These are phyloP conservation scores for Hypoxylon cercidicola DNA, from an alignment of 495 filamentous ascomycete genomes.

Conservation along the genomic window DNA sequence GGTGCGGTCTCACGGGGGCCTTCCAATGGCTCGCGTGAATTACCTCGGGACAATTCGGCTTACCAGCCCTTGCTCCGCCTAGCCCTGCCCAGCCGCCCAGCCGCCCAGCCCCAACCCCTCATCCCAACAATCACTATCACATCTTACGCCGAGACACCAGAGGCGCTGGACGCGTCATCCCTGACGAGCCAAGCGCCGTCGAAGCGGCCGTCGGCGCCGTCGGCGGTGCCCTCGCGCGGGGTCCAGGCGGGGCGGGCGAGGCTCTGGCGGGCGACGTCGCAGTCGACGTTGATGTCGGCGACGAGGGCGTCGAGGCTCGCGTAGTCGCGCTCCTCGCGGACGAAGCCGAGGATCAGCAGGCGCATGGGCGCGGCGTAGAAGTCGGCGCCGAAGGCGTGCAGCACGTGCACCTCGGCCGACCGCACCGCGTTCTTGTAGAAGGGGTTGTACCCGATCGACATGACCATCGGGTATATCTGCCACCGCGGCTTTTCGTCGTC, in stretches of 20 bases:
- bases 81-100: conserved; percentile 2
- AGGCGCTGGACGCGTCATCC: conserved; percentile 7
- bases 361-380: conserved; percentile 88
- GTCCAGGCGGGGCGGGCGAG: conserved; percentile 75
- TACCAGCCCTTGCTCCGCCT: conserved; percentile 21
- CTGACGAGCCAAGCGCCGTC: conserved; percentile 56
- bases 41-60: conserved; percentile 36
- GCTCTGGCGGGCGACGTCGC: conserved; percentile 81
- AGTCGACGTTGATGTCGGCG: conserved; percentile 87
- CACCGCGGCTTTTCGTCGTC: conserved; percentile 25
- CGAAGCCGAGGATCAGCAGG: conserved; percentile 83
- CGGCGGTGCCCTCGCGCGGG: conserved; percentile 52
- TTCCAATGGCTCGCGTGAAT: conserved; percentile 6
- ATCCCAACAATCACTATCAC: background rate
- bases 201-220: conserved; percentile 38
- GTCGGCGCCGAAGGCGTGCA: conserved; percentile 76
- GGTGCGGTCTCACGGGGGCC: conserved; percentile 16
- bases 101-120: conserved; percentile 3
- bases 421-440: conserved; percentile 89
- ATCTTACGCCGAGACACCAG: conserved; percentile 3
- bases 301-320: conserved; percentile 81
- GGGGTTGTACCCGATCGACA: conserved; percentile 96
- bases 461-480: conserved; percentile 83
- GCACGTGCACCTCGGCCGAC: conserved; percentile 90
- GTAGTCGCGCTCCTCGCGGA: conserved; percentile 91